These are phyloP conservation scores for Tylopilus plumbeoviolaceoides DNA, from an alignment of 768 basidiomycete genomes.

Conservation along the genomic window DNA sequence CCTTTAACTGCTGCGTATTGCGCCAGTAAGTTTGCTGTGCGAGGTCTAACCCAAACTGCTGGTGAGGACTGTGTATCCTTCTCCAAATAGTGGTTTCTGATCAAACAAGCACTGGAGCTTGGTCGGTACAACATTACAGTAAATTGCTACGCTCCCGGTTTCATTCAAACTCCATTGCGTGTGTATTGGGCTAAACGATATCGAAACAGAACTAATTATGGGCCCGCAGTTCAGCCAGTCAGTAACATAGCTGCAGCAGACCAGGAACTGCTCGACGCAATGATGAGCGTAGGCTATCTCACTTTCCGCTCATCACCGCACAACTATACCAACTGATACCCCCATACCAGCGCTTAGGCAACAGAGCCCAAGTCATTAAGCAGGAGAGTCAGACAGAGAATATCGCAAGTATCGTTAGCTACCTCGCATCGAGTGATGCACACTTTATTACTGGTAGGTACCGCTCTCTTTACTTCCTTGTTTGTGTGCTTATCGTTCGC, in stretches of 20 bases:
- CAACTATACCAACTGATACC: neutral
- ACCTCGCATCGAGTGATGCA: slow-evolving; percentile 17
- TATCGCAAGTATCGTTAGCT: neutral
- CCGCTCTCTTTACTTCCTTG: no score
- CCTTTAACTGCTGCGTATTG: slow-evolving; percentile 1
- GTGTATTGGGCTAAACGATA: neutral
- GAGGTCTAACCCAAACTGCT: slow-evolving; percentile 36
- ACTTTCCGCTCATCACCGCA: neutral
- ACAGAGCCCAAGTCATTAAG: slow-evolving; percentile 3
- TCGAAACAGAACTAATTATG: neutral
- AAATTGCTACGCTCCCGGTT: slow-evolving; percentile 37
- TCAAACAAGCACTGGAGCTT: slow-evolving; percentile 22
- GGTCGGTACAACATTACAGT: slow-evolving; percentile 33
- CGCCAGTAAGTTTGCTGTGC: slow-evolving; percentile 34
- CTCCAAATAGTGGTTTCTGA: neutral
- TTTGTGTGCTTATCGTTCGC: neutral
- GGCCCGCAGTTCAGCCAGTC: neutral
- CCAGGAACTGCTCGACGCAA: neutral
- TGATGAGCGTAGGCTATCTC: neutral
- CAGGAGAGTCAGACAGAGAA: slow-evolving; percentile 26
- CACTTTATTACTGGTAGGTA: slow-evolving; percentile 26
- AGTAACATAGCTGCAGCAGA: neutral
- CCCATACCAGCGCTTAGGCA: neutral
- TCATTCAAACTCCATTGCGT: slow-evolving; percentile 30
- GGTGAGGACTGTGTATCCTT: slow-evolving; percentile 19